A percentile compares a stretch with the other conserved stretches of the same genome.
Conservation (phyloP, 768 basidiomycete species). For the Russula sp. region DNA sequence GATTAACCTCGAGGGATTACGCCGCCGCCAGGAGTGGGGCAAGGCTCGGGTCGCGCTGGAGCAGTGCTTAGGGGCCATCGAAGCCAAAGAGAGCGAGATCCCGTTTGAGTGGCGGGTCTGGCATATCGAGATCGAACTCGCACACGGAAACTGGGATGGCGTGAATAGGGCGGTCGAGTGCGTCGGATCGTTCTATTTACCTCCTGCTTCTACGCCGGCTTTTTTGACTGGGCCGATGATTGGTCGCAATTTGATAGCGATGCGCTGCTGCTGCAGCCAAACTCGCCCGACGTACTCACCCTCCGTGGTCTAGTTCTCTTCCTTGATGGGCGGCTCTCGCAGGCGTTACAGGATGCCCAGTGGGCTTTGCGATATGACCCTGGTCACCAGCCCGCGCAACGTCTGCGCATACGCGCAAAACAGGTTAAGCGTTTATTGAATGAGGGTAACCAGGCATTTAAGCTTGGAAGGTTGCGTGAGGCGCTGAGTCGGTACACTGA, state of each 20-base stretch:
- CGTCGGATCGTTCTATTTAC: slow-evolving; percentile 25
- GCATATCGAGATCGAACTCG: slow-evolving; percentile 72
- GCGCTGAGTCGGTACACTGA: slow-evolving; percentile 65
- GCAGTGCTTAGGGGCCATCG: slow-evolving; percentile 63
- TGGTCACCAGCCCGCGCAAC: slow-evolving; percentile 60
- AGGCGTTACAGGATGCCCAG: slow-evolving; percentile 61
- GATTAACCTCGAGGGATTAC: slow-evolving; percentile 51
- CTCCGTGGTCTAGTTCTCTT: slow-evolving; percentile 77
- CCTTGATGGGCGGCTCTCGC: slow-evolving; percentile 58
- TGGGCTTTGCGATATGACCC: slow-evolving; percentile 76
- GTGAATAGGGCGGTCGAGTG: slow-evolving; percentile 71
- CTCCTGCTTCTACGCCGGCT: no score
- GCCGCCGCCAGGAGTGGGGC: slow-evolving; percentile 59
- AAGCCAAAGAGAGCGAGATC: slow-evolving; percentile 66
- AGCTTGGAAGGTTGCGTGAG: slow-evolving; percentile 46
- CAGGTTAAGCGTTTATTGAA: slow-evolving; percentile 80
- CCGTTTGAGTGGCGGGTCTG: slow-evolving; percentile 77
- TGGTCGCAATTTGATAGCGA: slow-evolving; percentile 39
- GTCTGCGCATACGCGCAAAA: slow-evolving; percentile 69
- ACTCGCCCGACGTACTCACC: slow-evolving; percentile 72
- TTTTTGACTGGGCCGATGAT: neutral
- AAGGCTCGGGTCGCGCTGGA: slow-evolving; percentile 76
- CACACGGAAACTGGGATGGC: slow-evolving; percentile 62
- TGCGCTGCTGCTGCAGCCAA: slow-evolving; percentile 60
- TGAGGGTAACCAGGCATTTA: slow-evolving; percentile 76